Conservation (phyloP, 1,284 basidiomycete species). For the Pyrrhoderma noxium region DNA sequence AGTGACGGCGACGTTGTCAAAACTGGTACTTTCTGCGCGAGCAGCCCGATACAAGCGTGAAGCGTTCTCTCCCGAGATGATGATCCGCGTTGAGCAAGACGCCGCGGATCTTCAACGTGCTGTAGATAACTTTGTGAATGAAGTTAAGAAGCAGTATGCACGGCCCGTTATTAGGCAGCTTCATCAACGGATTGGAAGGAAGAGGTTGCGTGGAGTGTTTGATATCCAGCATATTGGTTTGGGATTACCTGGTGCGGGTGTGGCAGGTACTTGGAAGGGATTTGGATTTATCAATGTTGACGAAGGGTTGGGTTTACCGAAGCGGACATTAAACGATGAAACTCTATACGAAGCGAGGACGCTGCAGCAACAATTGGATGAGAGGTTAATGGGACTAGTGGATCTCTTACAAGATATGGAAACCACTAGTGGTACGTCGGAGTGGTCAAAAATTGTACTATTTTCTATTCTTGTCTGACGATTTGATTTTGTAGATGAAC, state of each 20-base stretch:
- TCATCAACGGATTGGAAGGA: conserved; percentile 32
- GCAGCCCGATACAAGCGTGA: conserved; percentile 30
- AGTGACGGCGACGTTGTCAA: conserved; percentile 71
- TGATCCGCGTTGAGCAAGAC: conserved; percentile 66
- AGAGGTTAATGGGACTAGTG: conserved; percentile 36
- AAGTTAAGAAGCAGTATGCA: conserved; percentile 56
- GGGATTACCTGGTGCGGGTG: conserved; percentile 67
- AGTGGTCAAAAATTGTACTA: background rate
- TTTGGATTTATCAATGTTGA: conserved; percentile 63
- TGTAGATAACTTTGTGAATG: conserved; percentile 62
- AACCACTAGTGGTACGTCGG: conserved; percentile 7
- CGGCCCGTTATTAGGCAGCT: conserved; percentile 28
- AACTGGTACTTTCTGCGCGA: conserved; percentile 67
- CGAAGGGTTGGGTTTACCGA: conserved; percentile 41
- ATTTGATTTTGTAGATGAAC: conserved; percentile 5
- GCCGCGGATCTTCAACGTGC: conserved; percentile 73
- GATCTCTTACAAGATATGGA: conserved; percentile 27
- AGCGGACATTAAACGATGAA: conserved; percentile 42
- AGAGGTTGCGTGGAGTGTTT: conserved; percentile 59
- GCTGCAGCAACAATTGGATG: conserved; percentile 42
- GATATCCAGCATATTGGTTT: conserved; percentile 57
- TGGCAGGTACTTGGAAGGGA: conserved; percentile 67
- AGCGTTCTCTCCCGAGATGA: conserved; percentile 44
- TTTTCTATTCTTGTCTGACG: background rate
- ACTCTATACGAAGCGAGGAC: conserved; percentile 47